Conservation (phyloP, 176 grass and related monocot genomes). For the Eleusine coracana region DNA sequence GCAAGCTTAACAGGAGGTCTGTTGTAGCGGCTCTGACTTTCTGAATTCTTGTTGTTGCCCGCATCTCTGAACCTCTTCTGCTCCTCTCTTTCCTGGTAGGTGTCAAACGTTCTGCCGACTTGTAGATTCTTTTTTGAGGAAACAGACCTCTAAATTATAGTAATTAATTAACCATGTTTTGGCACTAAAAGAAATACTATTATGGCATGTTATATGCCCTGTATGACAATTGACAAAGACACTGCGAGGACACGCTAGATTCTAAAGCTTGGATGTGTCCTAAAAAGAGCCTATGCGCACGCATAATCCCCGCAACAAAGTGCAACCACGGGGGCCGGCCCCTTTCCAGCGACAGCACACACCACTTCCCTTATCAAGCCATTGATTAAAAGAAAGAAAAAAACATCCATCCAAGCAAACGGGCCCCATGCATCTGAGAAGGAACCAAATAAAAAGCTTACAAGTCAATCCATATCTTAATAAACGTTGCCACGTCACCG, state of each 20-base stretch:
- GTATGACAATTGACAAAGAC: background rate
- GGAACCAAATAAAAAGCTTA: constrained; percentile 11
- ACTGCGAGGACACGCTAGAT: background rate
- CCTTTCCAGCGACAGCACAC: background rate
- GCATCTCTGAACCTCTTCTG: background rate
- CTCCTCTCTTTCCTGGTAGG: background rate
- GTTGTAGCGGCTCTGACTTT: constrained; percentile 14
- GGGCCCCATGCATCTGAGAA: too few relatives aligned
- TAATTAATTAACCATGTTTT: too few relatives aligned
- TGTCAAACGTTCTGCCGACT: too few relatives aligned
- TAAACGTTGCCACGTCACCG: constrained; percentile 34
- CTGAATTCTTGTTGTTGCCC: background rate
- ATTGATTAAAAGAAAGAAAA: too few relatives aligned
- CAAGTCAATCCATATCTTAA: constrained; percentile 56
- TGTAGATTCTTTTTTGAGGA: too few relatives aligned
- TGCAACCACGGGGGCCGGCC: background rate
- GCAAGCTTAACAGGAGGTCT: background rate
- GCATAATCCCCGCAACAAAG: background rate
- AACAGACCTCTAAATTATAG: too few relatives aligned
- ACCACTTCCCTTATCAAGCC: too few relatives aligned
- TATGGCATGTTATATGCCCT: background rate
- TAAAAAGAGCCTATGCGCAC: background rate
- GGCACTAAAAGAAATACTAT: too few relatives aligned
- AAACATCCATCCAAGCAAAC: too few relatives aligned
- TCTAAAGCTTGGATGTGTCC: constrained; percentile 14